Evolutionary conservation across 108 stramenopile genomes (phyloP).

Genomic region (Cyclostephanos invisitatus): DNA sequence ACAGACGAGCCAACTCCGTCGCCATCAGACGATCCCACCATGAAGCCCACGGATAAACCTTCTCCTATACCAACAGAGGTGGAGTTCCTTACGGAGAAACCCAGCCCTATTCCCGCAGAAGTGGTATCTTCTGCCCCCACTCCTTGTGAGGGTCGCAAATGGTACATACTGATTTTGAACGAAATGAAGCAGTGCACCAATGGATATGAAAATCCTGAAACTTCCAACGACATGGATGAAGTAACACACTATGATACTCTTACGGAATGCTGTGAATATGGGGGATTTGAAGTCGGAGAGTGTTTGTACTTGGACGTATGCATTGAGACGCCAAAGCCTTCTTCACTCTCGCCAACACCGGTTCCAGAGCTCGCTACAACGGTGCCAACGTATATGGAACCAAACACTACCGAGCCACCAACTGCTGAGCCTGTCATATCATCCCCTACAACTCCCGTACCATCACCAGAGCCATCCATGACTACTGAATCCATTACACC

Average conservation of each 20-base stretch:
- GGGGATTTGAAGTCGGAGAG: background rate
- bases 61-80: too few species aligned
- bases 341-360: background rate
- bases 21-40: too few species aligned
- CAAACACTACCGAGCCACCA: too few species aligned
- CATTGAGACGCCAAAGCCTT: constrained; percentile 1
- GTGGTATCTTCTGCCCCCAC: constrained; percentile 5
- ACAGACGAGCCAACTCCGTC: too few species aligned
- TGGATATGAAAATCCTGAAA: constrained; percentile 12
- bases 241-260: background rate
- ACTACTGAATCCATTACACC: background rate
- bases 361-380: too few species aligned
- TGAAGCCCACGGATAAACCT: too few species aligned
- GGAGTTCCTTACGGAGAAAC: too few species aligned
- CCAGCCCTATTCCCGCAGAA: background rate
- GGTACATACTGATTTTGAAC: constrained; percentile 10
- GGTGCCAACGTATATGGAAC: too few species aligned
- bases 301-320: constrained; percentile 3
- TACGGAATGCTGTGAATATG: background rate
- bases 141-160: constrained; percentile 18
- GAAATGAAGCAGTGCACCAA: constrained; percentile 9
- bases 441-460: too few species aligned
- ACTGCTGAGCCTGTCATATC: too few species aligned
- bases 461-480: background rate
- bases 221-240: background rate